phyloP scores from a whole-genome alignment of 1,284 basidiomycete species.

The Sanghuangporus baumii region DNA sequence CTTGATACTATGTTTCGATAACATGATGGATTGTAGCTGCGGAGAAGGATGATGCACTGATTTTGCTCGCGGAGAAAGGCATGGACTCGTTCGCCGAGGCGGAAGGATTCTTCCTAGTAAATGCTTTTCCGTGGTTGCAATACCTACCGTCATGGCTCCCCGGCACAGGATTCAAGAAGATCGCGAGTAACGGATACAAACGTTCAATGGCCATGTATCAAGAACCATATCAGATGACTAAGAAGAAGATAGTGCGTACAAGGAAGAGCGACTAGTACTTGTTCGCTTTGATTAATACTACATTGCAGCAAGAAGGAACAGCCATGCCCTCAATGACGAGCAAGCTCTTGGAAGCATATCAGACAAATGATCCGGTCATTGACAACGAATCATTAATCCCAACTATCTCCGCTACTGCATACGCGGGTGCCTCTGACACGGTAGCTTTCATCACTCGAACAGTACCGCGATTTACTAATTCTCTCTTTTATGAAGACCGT shows the following conservation, averaged over 20 bases:
- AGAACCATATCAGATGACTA: conserved; percentile 5
- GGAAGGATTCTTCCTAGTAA: conserved; percentile 9
- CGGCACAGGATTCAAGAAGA: conserved; percentile 14
- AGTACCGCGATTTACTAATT: not conserved
- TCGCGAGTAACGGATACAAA: conserved; percentile 11
- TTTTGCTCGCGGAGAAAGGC: conserved; percentile 15
- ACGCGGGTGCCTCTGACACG: not conserved
- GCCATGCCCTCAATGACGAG: conserved; percentile 14
- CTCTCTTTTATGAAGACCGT: not conserved
- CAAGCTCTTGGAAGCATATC: conserved; percentile 5
- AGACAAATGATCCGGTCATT: not conserved
- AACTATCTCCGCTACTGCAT: conserved; percentile 2
- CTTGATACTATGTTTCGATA: not conserved
- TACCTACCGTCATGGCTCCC: conserved; percentile 20
- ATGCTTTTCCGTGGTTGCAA: conserved; percentile 4
- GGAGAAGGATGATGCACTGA: conserved; percentile 15
- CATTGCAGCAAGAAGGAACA: conserved; percentile 10
- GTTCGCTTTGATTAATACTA: not conserved
- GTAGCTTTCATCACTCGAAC: not conserved
- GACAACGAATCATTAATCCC: conserved; percentile 10
- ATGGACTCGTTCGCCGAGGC: conserved; percentile 7
- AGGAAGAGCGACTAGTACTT: not conserved
- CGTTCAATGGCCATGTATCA: conserved; percentile 1
- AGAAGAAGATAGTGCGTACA: conserved; percentile 5
- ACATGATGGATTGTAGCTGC: not conserved